Base-by-base conservation (phyloP, 257 asterid genomes). In the Forsythia suspensa region DNA sequence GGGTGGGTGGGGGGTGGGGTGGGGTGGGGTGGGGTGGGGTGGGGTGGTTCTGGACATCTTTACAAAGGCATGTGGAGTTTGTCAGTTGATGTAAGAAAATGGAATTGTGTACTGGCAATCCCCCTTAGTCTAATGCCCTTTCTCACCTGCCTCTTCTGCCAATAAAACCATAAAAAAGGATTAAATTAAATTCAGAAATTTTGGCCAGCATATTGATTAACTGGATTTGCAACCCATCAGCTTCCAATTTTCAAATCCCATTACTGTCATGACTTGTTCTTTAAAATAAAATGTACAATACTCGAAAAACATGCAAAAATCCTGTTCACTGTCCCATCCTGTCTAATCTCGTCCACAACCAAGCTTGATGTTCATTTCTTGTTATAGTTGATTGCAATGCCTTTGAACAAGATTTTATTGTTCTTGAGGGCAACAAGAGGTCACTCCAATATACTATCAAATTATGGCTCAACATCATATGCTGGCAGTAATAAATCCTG, bases 41-140 rank as follows among this genome's bases (percentile, higher is more conserved):
- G n/a, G n/a, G n/a, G n/a, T n/a, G 77, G 65, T 55, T 55, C 55
- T 55, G 65, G 24, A 55, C 37, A 2, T 63, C 88, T 84, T 82
- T 85, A 80, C 85, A n/a, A 81, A 80, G 88, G 87, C 97, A 91
- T 91, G 97, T 94, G 98, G 98, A 81, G 91, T 84, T 83, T 89
- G 97, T 91, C 70, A 63, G 93, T 80, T 83, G 77, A 82, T 82
- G 84, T 57, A 80, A 84, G 84, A 83, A 91, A 89, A 88, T 90
- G 92, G 90, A 84, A 63, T 20, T 24, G 8, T 63, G 39, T 63
- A 24, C 70, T 63, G 70, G 70, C 40, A 63, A 63, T 24, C 70
- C 8, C 70, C 15, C 70, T 83, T 77, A 63, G 51, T 80, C 52
- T 63, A 24, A 51, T 44, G 39, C 63, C 51, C 6, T 41, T 71